A percentile compares a stretch with the other conserved stretches of the same genome.
These are phyloP conservation scores for Naematelia encephala DNA, from an alignment of 768 basidiomycete species.

Conservation along the genomic window DNA sequence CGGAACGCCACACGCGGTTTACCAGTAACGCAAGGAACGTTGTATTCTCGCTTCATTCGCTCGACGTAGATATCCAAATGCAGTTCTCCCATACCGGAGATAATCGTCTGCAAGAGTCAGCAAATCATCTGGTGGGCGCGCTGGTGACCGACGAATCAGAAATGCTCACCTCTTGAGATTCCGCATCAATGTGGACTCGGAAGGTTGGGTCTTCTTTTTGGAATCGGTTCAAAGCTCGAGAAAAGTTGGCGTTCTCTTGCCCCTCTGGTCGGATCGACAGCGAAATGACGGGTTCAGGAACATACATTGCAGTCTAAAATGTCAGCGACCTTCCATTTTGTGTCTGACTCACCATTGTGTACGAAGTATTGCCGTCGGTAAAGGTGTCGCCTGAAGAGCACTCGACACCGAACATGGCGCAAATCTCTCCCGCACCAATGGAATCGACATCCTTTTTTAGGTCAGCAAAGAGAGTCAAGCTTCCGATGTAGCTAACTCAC, in stretches of 20 bases:
- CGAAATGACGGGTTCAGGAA: conserved; percentile 97
- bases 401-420: conserved; percentile 98
- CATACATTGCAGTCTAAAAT: conserved; percentile 88
- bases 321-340: conserved; percentile 6
- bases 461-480: conserved; percentile 9
- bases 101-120: conserved; percentile 71
- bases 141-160: too few species aligned
- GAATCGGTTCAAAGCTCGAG: conserved; percentile 93
- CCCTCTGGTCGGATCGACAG: conserved; percentile 88
- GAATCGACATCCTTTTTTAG: conserved; percentile 86
- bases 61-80: conserved; percentile 99
- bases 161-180: conserved; percentile 77
- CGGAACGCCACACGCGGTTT: conserved; percentile 96
- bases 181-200: conserved; percentile 89
- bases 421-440: conserved; percentile 96
- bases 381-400: conserved; percentile 98
- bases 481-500: conserved; percentile 52
- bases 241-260: conserved; percentile 91
- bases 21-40: conserved; percentile 85
- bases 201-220: conserved; percentile 99
- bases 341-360: conserved; percentile 72
- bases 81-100: conserved; percentile 98
- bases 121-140: not conserved
- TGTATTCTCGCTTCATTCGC: conserved; percentile 97
- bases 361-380: conserved; percentile 82